Conservation (phyloP, 176 grass and related monocot species). For the Eremochloa ophiuroides region DNA sequence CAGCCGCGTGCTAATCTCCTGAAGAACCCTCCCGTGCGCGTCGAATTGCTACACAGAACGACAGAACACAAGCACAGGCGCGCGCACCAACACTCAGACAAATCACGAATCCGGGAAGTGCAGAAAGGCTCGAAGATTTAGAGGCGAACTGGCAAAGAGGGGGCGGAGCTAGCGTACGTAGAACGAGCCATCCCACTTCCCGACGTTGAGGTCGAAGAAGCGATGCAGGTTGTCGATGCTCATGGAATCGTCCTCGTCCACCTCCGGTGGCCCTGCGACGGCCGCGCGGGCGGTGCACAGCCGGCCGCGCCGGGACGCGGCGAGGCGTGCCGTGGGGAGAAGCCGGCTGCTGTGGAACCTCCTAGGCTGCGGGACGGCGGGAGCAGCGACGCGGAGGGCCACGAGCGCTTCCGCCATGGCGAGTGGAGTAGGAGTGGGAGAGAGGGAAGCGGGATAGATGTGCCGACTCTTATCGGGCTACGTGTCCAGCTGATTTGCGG, state of each 20-base stretch:
- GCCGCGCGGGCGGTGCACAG: constrained; percentile 33
- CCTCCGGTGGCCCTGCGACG: constrained; percentile 35
- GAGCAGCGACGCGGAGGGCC: constrained; percentile 21
- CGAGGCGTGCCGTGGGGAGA: neutral
- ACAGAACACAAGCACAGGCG: neutral
- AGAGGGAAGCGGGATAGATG: neutral
- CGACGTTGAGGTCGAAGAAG: constrained; percentile 75
- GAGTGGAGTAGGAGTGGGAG: neutral
- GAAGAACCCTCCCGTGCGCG: constrained; percentile 52
- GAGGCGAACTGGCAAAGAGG: neutral
- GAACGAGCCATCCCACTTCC: constrained; percentile 82
- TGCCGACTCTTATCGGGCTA: neutral
- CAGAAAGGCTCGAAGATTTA: neutral
- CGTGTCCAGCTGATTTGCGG: too few relatives aligned
- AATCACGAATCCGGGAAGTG: neutral
- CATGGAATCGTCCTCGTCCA: constrained; percentile 59
- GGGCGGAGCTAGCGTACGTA: too few relatives aligned
- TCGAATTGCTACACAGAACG: constrained; percentile 80
- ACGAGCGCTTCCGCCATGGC: constrained; percentile 64
- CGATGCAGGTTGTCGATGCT: constrained; percentile 67
- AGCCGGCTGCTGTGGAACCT: neutral
- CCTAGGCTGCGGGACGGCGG: neutral
- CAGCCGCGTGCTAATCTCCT: constrained; percentile 66
- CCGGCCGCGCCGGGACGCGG: constrained; percentile 1
- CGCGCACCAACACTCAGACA: neutral